Base-by-base conservation (phyloP, 2,329 filamentous ascomycete genomes). In the Drechslerella coelobrocha region DNA sequence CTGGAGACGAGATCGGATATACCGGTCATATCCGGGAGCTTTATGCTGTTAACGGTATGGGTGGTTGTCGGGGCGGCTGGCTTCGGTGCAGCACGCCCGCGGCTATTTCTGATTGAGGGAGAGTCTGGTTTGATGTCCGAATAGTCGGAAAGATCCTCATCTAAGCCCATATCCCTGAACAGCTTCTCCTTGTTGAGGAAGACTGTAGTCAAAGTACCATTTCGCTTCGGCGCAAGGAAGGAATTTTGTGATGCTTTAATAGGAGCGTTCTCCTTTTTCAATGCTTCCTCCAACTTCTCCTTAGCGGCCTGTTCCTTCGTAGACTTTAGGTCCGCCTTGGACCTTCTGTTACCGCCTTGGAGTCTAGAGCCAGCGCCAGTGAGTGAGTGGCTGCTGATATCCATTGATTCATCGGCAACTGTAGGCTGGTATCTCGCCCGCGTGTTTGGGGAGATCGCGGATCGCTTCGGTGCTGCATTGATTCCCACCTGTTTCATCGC, bases 1-100 rank as follows among this genome's bases (percentile, higher is more conserved):
- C 68, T 72, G 10, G 68, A 72, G 23, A 72, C 68, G 12, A 72
- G 31, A 27, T 72, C 68, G 14, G 68, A 72, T 24, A 72, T 72
- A 21, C 68, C 68, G 3, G 68, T 72, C 68, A 72, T 72, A 47
- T 72, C 68, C 2, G 68, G 68, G 19, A 72, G 26, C 24, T 66
- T 65, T 37, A 72, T 65, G 68, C 55, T 61, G 10, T 61, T 48
- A n/a, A 47, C 61, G 0, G 68, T 66, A 17, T 48, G 23, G 2
- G 21, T 8, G 55, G 34, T 34, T 52, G 47, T 34, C 52, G 68
- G 68, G 9, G 61, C 68, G 24, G 27, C 45, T 17, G 68, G 68
- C 39, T 72, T 72, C 27, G 68, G 48, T 14, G 61, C 68, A 39
- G 68, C 48, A 29, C 68, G 51, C 17, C 17, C 45, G 29, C 47